phyloP scores from a whole-genome alignment of 2,329 filamentous ascomycete genomes.

The Paecilomyces niveus region DNA sequence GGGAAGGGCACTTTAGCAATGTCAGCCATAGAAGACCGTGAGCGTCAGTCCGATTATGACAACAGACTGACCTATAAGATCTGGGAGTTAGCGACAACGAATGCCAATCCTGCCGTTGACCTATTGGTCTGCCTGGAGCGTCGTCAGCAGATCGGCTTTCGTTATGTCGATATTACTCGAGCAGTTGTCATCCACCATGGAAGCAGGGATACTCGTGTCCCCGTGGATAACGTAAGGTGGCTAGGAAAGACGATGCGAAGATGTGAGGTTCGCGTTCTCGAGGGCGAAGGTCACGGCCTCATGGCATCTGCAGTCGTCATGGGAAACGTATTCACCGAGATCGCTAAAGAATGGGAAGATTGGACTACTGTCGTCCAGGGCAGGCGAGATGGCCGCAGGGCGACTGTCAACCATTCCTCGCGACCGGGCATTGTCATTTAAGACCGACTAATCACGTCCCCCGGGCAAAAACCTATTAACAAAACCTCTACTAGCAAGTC shows the following conservation, averaged over 20 bases:
- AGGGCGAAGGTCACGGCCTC: constrained; percentile 86
- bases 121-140: constrained; percentile 87
- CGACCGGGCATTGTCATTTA: constrained; percentile 14
- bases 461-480: background rate
- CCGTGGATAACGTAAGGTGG: constrained; percentile 92
- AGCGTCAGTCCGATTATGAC: constrained; percentile 57
- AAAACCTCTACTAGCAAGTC: background rate
- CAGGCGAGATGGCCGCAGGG: constrained; percentile 23
- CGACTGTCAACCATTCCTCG: constrained; percentile 17
- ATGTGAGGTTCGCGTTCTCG: constrained; percentile 83
- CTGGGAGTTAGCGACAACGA: constrained; percentile 85
- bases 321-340: constrained; percentile 90
- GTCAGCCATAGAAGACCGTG: constrained; percentile 19
- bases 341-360: constrained; percentile 88
- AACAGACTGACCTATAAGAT: constrained; percentile 82
- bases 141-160: constrained; percentile 84
- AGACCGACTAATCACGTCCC: background rate
- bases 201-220: constrained; percentile 80
- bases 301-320: constrained; percentile 95
- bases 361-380: constrained; percentile 59
- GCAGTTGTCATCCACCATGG: constrained; percentile 93
- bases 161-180: constrained; percentile 91
- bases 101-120: constrained; percentile 90
- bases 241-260: constrained; percentile 87
- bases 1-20: background rate